phyloP scores from a whole-genome alignment of 306 rosid species.

The Vigna radiata region DNA sequence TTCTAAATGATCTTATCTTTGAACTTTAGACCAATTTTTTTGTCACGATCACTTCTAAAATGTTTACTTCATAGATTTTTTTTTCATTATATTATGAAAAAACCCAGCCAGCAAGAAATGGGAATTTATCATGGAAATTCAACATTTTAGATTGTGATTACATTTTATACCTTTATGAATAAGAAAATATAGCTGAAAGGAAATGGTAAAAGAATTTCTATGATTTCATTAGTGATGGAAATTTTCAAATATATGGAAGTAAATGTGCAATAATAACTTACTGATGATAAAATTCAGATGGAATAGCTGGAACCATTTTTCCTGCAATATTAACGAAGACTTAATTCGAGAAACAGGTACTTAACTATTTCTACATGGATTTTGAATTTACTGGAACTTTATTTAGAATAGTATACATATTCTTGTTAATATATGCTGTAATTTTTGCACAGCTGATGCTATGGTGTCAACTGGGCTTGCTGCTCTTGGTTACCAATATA shows the following conservation, averaged over 20 bases:
- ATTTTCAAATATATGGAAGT: conserved; percentile 13
- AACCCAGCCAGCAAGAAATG: neutral
- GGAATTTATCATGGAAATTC: too few relatives aligned
- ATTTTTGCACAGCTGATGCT: conserved; percentile 64
- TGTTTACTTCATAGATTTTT: neutral
- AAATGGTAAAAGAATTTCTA: neutral
- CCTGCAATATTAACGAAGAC: conserved; percentile 62
- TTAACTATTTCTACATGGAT: neutral
- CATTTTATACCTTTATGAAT: neutral
- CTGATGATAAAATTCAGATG: conserved; percentile 44
- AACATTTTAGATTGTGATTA: neutral
- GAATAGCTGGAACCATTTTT: conserved; percentile 88
- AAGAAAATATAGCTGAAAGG: too few relatives aligned
- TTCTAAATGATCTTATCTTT: neutral
- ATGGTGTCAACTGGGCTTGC: conserved; percentile 81
- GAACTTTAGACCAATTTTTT: neutral
- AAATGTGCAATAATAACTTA: conserved; percentile 16
- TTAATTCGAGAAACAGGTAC: conserved; percentile 73
- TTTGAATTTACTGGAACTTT: neutral
- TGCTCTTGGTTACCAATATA: conserved; percentile 65
- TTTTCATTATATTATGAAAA: neutral
- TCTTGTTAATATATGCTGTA: neutral
- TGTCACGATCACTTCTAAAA: neutral
- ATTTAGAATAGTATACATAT: neutral
- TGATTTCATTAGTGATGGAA: conserved; percentile 8